Conservation (phyloP, 2,329 filamentous ascomycete species). For the Aspergillus texensis region DNA sequence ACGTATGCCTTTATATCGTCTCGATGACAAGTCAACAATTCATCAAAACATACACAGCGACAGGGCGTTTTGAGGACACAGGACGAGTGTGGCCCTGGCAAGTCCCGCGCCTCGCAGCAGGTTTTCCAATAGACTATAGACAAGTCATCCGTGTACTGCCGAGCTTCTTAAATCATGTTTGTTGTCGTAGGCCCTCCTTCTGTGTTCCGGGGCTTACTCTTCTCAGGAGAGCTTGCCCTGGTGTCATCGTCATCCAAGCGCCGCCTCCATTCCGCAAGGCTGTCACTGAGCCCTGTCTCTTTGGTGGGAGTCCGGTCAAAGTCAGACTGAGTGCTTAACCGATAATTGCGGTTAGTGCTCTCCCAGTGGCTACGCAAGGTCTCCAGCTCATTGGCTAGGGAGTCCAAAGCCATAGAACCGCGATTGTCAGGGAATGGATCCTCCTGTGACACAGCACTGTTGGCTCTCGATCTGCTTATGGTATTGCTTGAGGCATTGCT, state of each 20-base stretch:
- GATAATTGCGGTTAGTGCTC: conserved; percentile 91
- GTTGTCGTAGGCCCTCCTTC: conserved; percentile 24
- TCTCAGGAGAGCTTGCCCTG: conserved; percentile 32
- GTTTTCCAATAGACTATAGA: conserved; percentile 27
- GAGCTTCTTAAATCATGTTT: conserved; percentile 39
- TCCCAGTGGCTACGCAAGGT: conserved; percentile 91
- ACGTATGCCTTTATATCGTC: neutral
- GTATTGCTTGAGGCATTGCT: conserved; percentile 58
- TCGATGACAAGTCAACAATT: neutral
- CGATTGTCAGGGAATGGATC: conserved; percentile 54
- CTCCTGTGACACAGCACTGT: conserved; percentile 48
- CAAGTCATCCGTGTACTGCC: conserved; percentile 16
- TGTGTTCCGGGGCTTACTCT: conserved; percentile 28
- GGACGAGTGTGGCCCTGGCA: conserved; percentile 1
- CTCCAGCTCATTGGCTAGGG: conserved; percentile 88
- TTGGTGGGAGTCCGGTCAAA: conserved; percentile 66
- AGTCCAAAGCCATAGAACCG: conserved; percentile 77
- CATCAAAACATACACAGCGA: neutral
- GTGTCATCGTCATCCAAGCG: conserved; percentile 66
- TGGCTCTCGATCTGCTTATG: conserved; percentile 40
- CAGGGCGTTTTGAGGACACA: neutral
- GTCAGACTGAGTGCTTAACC: conserved; percentile 85
- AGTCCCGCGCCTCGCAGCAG: conserved; percentile 22
- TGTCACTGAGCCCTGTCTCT: conserved; percentile 63
- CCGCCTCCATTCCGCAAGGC: conserved; percentile 78